Conservation (phyloP, 371 early-diverging fungal species). For the Mortierella sp. region DNA sequence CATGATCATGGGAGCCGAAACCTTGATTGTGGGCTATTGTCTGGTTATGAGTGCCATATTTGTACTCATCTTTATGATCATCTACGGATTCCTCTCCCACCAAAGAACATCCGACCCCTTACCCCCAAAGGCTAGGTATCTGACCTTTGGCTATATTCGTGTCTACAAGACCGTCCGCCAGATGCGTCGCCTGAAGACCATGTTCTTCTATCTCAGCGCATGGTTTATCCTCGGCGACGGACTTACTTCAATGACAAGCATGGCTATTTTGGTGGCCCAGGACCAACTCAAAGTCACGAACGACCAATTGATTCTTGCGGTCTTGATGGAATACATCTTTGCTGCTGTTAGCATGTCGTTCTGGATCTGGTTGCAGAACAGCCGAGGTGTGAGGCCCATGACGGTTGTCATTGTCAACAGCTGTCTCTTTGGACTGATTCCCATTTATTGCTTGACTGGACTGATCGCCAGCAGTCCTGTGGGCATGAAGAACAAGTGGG, state of each 20-base stretch:
- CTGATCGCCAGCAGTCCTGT: slow-evolving; percentile 18
- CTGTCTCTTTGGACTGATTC: slow-evolving; percentile 29
- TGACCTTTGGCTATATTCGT: slow-evolving; percentile 25
- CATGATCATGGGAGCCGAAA: slow-evolving; percentile 11
- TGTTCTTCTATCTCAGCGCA: slow-evolving; percentile 26
- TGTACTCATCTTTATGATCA: slow-evolving; percentile 22
- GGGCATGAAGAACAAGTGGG: slow-evolving; percentile 21
- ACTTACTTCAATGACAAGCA: slow-evolving; percentile 13
- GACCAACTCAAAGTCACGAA: slow-evolving; percentile 26
- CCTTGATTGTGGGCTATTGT: slow-evolving; percentile 22
- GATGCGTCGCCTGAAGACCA: slow-evolving; percentile 26
- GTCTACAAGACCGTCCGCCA: slow-evolving; percentile 25
- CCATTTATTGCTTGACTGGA: slow-evolving; percentile 27
- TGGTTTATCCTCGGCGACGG: slow-evolving; percentile 35
- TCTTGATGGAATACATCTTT: slow-evolving; percentile 20
- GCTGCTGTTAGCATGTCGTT: slow-evolving; percentile 22
- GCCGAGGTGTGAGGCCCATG: slow-evolving; percentile 25
- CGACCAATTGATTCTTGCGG: slow-evolving; percentile 21
- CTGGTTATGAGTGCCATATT: slow-evolving; percentile 23
- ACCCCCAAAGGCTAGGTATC: not conserved
- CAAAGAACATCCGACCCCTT: slow-evolving; percentile 21
- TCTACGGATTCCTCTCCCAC: slow-evolving; percentile 16
- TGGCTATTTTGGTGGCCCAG: slow-evolving; percentile 26
- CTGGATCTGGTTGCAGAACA: slow-evolving; percentile 36
- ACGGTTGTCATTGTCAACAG: slow-evolving; percentile 25